A percentile compares a stretch with the other conserved stretches of the same genome.
These are phyloP conservation scores for Madurella mycetomatis DNA, from an alignment of 2,329 filamentous ascomycete genomes.

Conservation along the genomic window DNA sequence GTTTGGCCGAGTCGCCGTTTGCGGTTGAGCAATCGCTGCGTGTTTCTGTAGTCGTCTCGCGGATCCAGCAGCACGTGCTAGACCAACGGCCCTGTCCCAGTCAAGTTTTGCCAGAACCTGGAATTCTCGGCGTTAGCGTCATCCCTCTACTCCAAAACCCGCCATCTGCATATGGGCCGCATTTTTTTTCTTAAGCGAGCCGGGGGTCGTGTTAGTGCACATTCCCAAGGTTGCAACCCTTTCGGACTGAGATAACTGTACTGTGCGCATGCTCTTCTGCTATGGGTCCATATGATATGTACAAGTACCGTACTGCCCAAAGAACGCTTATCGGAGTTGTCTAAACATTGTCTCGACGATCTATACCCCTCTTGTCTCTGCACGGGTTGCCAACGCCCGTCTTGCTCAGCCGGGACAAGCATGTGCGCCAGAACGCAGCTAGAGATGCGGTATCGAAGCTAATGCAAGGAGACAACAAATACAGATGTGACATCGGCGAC, in stretches of 20 bases:
- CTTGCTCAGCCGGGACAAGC: background rate
- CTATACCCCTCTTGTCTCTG: background rate
- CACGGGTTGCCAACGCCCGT: background rate
- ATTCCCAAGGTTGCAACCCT: no score
- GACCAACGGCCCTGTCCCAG: background rate
- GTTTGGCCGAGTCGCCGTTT: no score
- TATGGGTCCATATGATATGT: no score
- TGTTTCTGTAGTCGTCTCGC: conserved; percentile 1
- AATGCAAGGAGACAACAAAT: conserved; percentile 20
- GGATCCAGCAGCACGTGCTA: background rate
- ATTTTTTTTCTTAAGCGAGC: no score
- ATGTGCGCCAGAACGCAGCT: conserved; percentile 7
- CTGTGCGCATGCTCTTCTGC: no score
- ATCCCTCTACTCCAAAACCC: background rate
- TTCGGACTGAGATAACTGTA: no score
- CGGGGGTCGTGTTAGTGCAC: no score
- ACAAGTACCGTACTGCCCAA: no score
- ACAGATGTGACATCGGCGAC: conserved; percentile 13
- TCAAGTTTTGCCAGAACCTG: background rate
- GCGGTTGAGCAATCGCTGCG: background rate
- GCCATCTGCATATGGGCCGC: no score
- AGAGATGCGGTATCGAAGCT: conserved; percentile 20
- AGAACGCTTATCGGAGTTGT: background rate
- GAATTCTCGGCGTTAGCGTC: conserved; percentile 2
- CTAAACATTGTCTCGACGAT: background rate